Base-by-base conservation (phyloP, 805 yeast species). In the Suhomyces prunicola region DNA sequence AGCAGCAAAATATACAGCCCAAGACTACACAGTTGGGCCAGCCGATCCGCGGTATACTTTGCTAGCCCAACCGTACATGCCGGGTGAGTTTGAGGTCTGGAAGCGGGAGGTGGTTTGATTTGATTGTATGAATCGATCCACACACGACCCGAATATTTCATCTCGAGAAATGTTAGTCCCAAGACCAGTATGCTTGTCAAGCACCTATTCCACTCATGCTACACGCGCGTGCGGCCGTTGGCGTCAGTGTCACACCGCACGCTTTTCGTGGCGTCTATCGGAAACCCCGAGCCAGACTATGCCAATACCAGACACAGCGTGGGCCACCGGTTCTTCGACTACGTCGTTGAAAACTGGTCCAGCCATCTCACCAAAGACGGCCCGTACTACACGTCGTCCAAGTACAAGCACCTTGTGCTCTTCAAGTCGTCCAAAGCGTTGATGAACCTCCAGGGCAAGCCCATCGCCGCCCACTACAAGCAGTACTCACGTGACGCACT, bases 361-460 rank as follows among this genome's bases (percentile, higher is more conserved):
- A 57, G 45, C 42, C 59, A 55, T 35, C 41, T 57, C 5, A 22
- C 36, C 22, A n/a, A 49, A 15, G 50, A 52, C 6, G 56, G 55
- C 2, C 54, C 46, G 12, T 50, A 53, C 49, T 52, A 33, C 47
- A 45, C 45, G 22, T 57, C 59, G 2, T 29, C 51, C 10, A 52
- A 52, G 46, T 52, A 52, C 35, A 55, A 55, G 2, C 26, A 44
- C 2, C 31, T 55, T 26, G 62, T 83, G 27, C 54, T 80, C 8
- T 78, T 80, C 56, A 77, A 82, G 54, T 79, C 85, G 47, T 75
- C 80, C n/a, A 71, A 72, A 13, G 72, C 82, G 1, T 84, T 67
- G 57, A 91, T 91, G 94, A 90, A 90, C 64, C 51, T 78, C 1
- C 84, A 86, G 55, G 96, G 96, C 0, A 63, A 67, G n/a, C 79